Evolutionary conservation across 2,329 filamentous ascomycete species (phyloP), one percentile per base, ranked within the genome.

Genomic region (Arthroderma sp.): DNA sequence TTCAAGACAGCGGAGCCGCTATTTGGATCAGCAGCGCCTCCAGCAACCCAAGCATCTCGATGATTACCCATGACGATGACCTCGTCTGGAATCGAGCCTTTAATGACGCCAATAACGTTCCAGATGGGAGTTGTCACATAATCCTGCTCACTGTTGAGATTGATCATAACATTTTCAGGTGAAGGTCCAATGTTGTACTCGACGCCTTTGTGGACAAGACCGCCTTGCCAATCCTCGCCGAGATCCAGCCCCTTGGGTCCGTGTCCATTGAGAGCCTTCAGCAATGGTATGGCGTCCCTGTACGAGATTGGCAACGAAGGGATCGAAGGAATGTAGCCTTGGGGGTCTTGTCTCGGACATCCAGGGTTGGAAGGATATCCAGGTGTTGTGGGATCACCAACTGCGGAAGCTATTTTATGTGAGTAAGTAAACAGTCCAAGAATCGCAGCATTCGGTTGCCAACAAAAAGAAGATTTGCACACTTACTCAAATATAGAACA

Each of bases 291-390:
- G 0, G 88, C 91, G 64, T 97, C 91, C 5, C 77, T 73, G 68
- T 95, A 96, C 0, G 91, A 96, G 55, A 97, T 87, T 2, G 91
- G 91, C 1, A 96, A 75, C 0, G 91, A 97, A 0, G 93, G 91
- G 56, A 97, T 97, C 2, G 81, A 83, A 0, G 93, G 88, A 33
- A 86, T 93, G 5, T 81, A 79, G 28, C 80, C 76, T 19, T 88
- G 78, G 0, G 85, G 82, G 6, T 88, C 82, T 58, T 83, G 77
- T 23, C 91, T 85, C 37, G 88, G 87, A 23, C 79, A 87, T n/a
- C 86, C 91, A 4, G 91, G 91, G 70, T 91, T 91, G 0, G 90
- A 95, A 6, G 91, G 87, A 67, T 95, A 96, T 9, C 93, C 93
- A 17, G 90, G 89, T 0, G 93, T 97, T 0, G 93, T 95, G 53